Percentiles rank a stretch among this genome's conserved stretches.
Evolutionary conservation across 176 grass and related monocot genomes (phyloP).

Genomic region (Carex parvula): DNA sequence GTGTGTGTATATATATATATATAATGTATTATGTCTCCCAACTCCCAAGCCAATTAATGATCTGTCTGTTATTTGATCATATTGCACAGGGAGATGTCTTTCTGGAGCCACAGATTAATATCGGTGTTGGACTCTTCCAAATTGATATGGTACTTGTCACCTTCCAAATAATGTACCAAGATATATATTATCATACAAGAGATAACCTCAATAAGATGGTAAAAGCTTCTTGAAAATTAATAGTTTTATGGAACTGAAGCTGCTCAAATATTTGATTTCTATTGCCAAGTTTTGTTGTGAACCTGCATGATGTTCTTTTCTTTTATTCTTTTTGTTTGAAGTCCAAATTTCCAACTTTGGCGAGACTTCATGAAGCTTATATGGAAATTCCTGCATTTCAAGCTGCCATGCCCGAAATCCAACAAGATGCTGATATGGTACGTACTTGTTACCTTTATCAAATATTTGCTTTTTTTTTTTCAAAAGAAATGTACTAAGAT

Average conservation of each 20-base stretch:
- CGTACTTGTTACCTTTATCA: no score
- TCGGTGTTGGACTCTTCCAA: conserved; percentile 45
- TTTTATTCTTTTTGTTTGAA: no score
- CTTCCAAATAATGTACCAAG: conserved; percentile 1
- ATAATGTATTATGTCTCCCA: not conserved
- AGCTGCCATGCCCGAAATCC: no score
- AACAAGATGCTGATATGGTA: no score
- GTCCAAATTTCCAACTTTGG: no score
- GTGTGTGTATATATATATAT: no score
- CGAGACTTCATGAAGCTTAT: no score
- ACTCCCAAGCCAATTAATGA: not conserved
- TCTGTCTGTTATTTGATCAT: not conserved
- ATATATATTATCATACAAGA: not conserved
- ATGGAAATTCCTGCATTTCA: no score
- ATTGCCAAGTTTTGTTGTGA: no score
- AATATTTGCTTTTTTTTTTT: no score
- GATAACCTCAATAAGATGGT: not conserved
- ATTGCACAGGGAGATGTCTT: conserved; percentile 62
- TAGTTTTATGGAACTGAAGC: not conserved
- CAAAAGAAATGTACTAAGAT: no score
- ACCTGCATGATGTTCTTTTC: no score
- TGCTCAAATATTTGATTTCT: not conserved
- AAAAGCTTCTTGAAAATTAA: not conserved
- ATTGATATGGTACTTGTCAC: conserved; percentile 58
- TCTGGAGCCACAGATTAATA: conserved; percentile 58